A percentile compares a stretch with the other conserved stretches of the same genome.
phyloP scores from a whole-genome alignment of 768 basidiomycete genomes.

The Boletus sp. region DNA sequence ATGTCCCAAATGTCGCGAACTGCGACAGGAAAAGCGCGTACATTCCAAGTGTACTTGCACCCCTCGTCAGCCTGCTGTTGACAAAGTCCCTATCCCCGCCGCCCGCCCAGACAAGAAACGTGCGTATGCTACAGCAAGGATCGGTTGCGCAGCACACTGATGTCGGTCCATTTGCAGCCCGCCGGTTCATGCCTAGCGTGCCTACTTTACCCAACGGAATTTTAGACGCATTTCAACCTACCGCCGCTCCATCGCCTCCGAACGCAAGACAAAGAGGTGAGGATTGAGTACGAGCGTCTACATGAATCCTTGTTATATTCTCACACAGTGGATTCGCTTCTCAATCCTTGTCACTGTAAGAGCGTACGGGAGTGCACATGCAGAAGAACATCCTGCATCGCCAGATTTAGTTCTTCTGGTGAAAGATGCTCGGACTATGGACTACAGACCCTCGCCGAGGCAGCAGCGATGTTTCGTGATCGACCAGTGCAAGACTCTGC shows the following conservation, averaged over 20 bases:
- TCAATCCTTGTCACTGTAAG: slow-evolving; percentile 65
- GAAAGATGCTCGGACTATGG: slow-evolving; percentile 14
- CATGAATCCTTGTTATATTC: not conserved
- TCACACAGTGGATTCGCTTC: slow-evolving; percentile 50
- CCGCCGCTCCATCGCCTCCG: slow-evolving; percentile 29
- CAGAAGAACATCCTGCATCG: slow-evolving; percentile 11
- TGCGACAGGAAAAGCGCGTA: slow-evolving; percentile 74
- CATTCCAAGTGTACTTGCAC: slow-evolving; percentile 82
- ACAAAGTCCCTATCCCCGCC: slow-evolving; percentile 33
- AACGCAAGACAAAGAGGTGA: slow-evolving; percentile 52
- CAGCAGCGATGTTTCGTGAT: slow-evolving; percentile 27
- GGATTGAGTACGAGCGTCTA: not conserved
- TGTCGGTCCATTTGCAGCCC: slow-evolving; percentile 40
- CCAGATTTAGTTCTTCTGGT: slow-evolving; percentile 1
- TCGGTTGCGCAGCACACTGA: slow-evolving; percentile 15
- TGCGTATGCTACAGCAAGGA: slow-evolving; percentile 11
- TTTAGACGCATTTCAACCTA: slow-evolving; percentile 45
- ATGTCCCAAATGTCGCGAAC: slow-evolving; percentile 79
- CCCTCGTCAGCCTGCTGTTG: slow-evolving; percentile 31
- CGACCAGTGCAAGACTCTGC: slow-evolving; percentile 3
- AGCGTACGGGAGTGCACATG: slow-evolving; percentile 56
- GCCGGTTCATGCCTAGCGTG: slow-evolving; percentile 64
- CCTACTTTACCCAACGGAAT: slow-evolving; percentile 76
- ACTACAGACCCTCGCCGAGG: slow-evolving; percentile 37
- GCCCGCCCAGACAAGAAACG: slow-evolving; percentile 33